phyloP scores from a whole-genome alignment of 257 asterid species.

The Asclepias syriaca region DNA sequence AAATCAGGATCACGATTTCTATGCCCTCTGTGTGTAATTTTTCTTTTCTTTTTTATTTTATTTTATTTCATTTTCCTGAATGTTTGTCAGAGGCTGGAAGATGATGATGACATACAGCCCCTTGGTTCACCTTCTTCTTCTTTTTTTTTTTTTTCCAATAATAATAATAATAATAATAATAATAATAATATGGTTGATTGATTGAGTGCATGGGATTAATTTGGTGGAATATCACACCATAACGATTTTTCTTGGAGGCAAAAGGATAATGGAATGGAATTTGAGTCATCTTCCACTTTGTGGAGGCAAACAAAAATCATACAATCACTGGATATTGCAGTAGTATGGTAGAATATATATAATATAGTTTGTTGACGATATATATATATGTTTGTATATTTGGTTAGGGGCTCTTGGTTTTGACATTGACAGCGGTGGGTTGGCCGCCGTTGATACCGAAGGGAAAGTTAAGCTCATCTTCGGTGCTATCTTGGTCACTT shows the following conservation, averaged over 20 bases:
- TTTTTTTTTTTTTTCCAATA: too few relatives aligned
- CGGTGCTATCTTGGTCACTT: slow-evolving; percentile 56
- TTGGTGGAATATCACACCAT: too few relatives aligned
- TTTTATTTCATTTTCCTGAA: not conserved
- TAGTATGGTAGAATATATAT: not conserved
- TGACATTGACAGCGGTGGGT: slow-evolving; percentile 55
- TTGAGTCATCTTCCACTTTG: slow-evolving; percentile 32
- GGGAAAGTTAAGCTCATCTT: slow-evolving; percentile 27
- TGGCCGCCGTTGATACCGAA: slow-evolving; percentile 56
- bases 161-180: too few relatives aligned
- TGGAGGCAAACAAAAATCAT: too few relatives aligned
- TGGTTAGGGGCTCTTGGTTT: slow-evolving; percentile 66
- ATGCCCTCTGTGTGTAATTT: not conserved
- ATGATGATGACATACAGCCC: too few relatives aligned
- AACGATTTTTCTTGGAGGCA: not conserved
- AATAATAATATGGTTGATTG: too few relatives aligned
- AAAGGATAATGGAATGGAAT: slow-evolving; percentile 10
- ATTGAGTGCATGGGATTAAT: too few relatives aligned
- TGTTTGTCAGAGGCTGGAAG: not conserved
- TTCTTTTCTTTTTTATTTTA: too few relatives aligned
- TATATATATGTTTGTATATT: not conserved
- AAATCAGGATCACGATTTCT: not conserved
- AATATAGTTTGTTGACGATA: not conserved
- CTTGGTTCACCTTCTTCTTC: too few relatives aligned
- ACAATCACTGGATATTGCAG: not conserved